Evolutionary conservation across 768 basidiomycete genomes (phyloP), one percentile per base, ranked within the genome.

Genomic region (Tephrocybe sp.): DNA sequence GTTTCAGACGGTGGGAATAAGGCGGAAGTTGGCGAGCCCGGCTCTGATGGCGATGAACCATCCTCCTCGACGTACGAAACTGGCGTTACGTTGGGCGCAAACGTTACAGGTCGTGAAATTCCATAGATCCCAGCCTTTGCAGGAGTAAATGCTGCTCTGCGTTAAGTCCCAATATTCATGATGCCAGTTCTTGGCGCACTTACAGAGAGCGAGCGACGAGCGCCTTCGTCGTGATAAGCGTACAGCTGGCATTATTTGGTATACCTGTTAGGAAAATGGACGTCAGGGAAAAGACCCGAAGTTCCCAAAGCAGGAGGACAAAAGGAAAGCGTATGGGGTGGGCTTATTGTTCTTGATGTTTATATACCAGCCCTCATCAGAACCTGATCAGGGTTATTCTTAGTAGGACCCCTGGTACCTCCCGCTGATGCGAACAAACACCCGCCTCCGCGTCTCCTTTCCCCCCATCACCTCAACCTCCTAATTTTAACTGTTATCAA

Each of bases 121-220:
- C 79, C 79, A 42, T 84, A 83, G 49, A 72, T 73, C 13, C 80
- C 81, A 3, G 82, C 65, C 55, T 78, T 82, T 46, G 76, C 74
- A 23, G 72, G 70, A 29, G 66, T 62, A 24, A 66, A 50, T 15
- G 68, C 70, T 59, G 39, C 19, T n/a, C n/a, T n/a, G n/a, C n/a
- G n/a, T n/a, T n/a, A n/a, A n/a, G n/a, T n/a, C n/a, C n/a, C n/a
- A n/a, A n/a, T n/a, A n/a, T 39, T 19, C 11, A 2, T 40, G n/a
- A 45, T n/a, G n/a, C n/a, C n/a, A n/a, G n/a, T n/a, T 31, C 23
- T 25, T 42, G 21, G 16, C n/a, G 42, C 16, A 38, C 55, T 49
- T 38, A 57, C 55, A 50, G 9, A 53, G 31, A 4, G 55, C 53
- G 15, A 54, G 33, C 0, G 58, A 59, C 7, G 58, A 59, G 22